Evolutionary conservation across 495 filamentous ascomycete species (phyloP).

Genomic region (Podospora conica): DNA sequence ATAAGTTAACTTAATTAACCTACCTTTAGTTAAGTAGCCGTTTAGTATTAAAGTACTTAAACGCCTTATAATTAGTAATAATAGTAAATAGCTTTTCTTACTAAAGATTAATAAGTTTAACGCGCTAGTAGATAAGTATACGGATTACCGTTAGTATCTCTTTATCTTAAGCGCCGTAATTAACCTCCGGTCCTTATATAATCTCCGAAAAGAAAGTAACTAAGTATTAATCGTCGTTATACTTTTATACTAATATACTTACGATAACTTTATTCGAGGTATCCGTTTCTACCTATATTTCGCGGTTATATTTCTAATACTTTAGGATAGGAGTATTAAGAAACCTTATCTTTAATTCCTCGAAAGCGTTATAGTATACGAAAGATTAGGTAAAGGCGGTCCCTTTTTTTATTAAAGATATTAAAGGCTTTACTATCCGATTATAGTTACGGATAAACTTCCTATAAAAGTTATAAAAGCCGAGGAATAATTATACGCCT

Average conservation of each 20-base stretch:
- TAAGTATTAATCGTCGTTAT: background rate
- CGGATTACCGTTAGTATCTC: background rate
- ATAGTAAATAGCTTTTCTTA: background rate
- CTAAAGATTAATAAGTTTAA: background rate
- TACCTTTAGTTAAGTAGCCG: background rate
- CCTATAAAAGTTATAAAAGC: background rate
- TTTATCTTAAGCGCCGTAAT: slow-evolving; percentile 2
- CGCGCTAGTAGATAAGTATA: background rate
- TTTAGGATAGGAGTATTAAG: background rate
- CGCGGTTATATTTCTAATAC: background rate
- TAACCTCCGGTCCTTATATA: background rate
- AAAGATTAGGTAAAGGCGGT: background rate
- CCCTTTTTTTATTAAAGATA: background rate
- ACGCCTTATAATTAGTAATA: background rate
- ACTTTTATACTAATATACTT: background rate
- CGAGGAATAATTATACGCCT: background rate
- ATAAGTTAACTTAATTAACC: background rate
- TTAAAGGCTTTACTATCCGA: background rate
- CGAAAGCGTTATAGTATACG: background rate
- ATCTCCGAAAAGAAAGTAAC: background rate
- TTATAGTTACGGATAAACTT: background rate
- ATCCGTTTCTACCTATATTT: background rate
- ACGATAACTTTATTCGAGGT: background rate
- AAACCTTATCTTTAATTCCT: background rate
- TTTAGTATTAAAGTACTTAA: background rate